phyloP scores from a whole-genome alignment of 2,329 filamentous ascomycete species.

The Trematosphaeria pertusa region DNA sequence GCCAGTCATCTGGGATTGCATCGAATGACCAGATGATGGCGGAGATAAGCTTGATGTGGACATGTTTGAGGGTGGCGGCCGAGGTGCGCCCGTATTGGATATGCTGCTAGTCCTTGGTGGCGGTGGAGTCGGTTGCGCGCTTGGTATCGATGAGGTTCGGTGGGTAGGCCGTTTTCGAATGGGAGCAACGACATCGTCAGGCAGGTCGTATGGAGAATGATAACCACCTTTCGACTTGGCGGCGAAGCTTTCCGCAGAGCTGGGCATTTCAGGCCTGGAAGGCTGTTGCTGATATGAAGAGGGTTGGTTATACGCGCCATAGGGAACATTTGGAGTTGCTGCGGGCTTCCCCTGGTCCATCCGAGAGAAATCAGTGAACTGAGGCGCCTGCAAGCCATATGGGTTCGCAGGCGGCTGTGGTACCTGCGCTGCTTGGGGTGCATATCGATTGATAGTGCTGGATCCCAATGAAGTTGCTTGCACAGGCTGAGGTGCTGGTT shows the following conservation, averaged over 20 bases:
- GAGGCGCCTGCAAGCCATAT: constrained; percentile 60
- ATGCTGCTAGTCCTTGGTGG: constrained; percentile 71
- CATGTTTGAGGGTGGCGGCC: constrained; percentile 36
- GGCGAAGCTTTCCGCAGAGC: constrained; percentile 76
- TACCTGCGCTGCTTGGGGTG: constrained; percentile 41
- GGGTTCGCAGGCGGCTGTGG: constrained; percentile 45
- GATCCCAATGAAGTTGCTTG: constrained; percentile 24
- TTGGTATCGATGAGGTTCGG: constrained; percentile 33
- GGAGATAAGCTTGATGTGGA: constrained; percentile 48
- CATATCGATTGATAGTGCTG: constrained; percentile 40
- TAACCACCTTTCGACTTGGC: constrained; percentile 93
- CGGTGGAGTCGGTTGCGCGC: constrained; percentile 53
- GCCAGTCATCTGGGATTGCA: constrained; percentile 38
- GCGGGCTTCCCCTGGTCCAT: constrained; percentile 31
- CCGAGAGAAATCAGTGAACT: constrained; percentile 56
- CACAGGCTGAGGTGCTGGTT: constrained; percentile 35
- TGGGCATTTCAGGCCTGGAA: constrained; percentile 59
- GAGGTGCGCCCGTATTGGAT: constrained; percentile 25
- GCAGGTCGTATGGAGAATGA: constrained; percentile 91
- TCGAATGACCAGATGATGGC: constrained; percentile 49
- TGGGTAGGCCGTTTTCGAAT: constrained; percentile 63
- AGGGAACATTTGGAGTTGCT: constrained; percentile 28
- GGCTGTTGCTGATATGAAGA: constrained; percentile 37
- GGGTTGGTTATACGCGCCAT: constrained; percentile 41
- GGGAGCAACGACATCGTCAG: constrained; percentile 78